Conservation (phyloP, 306 rosid species). For the Cucurbita argyrosperma region DNA sequence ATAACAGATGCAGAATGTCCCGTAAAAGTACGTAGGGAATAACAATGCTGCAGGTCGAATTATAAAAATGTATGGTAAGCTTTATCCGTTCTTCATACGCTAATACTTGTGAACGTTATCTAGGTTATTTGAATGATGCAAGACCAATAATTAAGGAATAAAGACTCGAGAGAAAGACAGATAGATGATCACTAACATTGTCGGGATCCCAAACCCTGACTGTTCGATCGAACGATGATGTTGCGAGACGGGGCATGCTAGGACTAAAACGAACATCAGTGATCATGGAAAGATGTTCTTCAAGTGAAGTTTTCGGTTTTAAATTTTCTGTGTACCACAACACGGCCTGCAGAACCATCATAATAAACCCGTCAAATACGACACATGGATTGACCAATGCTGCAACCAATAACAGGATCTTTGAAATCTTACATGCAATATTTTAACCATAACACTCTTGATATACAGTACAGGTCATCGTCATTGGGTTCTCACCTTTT, state of each 20-base stretch:
- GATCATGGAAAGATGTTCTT: slow-evolving; percentile 70
- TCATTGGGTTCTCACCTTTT: slow-evolving; percentile 42
- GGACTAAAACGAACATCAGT: slow-evolving; percentile 97
- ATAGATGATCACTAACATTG: slow-evolving; percentile 45
- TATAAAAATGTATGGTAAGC: neutral
- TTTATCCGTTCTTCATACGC: neutral
- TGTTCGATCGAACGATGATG: slow-evolving; percentile 91
- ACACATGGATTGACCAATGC: neutral
- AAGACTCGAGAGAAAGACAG: neutral
- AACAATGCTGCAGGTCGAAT: slow-evolving; percentile 54
- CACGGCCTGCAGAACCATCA: slow-evolving; percentile 49
- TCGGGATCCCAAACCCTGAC: slow-evolving; percentile 99
- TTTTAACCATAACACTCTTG: neutral
- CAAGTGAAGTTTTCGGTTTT: slow-evolving; percentile 57
- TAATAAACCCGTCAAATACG: neutral
- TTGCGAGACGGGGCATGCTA: slow-evolving; percentile 78
- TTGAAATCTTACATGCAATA: neutral
- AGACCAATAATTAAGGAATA: neutral
- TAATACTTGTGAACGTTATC: neutral
- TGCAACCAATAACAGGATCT: neutral
- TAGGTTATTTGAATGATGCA: neutral
- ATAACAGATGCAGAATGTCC: slow-evolving; percentile 70
- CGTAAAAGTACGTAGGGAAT: slow-evolving; percentile 71
- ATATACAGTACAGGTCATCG: neutral
- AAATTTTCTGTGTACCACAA: slow-evolving; percentile 74